Evolutionary conservation across 495 filamentous ascomycete species (phyloP).

Genomic region (Mycothermus thermophilus): DNA sequence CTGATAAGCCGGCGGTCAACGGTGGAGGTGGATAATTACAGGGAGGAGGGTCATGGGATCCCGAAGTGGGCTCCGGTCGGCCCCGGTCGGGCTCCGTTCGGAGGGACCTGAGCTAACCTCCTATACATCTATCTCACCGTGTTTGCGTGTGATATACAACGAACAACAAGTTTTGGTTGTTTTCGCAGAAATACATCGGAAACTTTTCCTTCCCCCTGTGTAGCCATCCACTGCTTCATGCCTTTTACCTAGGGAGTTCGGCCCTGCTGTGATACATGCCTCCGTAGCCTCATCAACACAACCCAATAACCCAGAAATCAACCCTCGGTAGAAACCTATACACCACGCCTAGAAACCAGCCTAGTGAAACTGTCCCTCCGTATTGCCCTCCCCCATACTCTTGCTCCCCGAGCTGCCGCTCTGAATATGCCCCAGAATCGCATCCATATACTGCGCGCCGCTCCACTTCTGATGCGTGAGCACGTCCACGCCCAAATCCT

Average conservation of each 20-base stretch:
- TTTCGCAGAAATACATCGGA: no score
- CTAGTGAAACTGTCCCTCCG: constrained; percentile 45
- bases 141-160: neutral
- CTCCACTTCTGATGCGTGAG: constrained; percentile 98
- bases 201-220: no score
- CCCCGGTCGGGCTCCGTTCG: no score
- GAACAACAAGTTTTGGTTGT: neutral
- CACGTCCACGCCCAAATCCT: constrained; percentile 85
- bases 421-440: constrained; percentile 81
- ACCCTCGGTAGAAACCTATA: no score
- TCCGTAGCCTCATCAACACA: neutral
- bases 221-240: no score
- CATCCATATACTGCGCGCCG: constrained; percentile 83
- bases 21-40: neutral
- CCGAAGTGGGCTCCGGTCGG: no score
- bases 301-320: neutral
- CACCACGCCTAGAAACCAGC: neutral
- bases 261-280: no score
- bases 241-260: no score
- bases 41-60: constrained; percentile 4
- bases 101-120: no score
- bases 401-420: constrained; percentile 73
- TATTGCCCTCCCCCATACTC: constrained; percentile 76
- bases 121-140: no score
- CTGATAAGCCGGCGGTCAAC: constrained; percentile 4